Conservation (phyloP, 352 stramenopile species). For the Globisporangium cederbergense region DNA sequence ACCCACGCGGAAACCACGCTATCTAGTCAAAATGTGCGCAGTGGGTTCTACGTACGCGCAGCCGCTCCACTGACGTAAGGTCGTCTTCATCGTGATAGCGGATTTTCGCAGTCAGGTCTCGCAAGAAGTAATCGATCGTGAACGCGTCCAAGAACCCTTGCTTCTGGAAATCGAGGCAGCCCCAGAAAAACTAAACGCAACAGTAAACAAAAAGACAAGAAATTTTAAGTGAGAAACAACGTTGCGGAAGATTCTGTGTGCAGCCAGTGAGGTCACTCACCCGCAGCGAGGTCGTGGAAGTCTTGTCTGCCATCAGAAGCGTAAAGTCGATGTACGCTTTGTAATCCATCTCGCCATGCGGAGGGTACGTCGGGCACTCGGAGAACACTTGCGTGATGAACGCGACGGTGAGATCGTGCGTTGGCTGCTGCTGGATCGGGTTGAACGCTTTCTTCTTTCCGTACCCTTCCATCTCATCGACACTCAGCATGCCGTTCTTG, state of each 20-base stretch:
- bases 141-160: constrained; percentile 60
- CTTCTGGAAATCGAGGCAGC: constrained; percentile 63
- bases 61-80: constrained; percentile 16
- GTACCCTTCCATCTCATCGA: constrained; percentile 41
- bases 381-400: constrained; percentile 56
- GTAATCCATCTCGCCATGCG: constrained; percentile 57
- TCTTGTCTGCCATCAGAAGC: constrained; percentile 40
- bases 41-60: constrained; percentile 27
- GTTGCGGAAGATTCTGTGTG: background rate
- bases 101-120: constrained; percentile 55
- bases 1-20: background rate
- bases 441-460: constrained; percentile 75
- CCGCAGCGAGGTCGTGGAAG: constrained; percentile 33
- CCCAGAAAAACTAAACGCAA: constrained; percentile 55
- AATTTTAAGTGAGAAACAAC: too few species aligned
- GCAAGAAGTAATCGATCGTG: constrained; percentile 58
- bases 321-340: constrained; percentile 62
- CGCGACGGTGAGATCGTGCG: constrained; percentile 51
- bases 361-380: constrained; percentile 42
- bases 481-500: constrained; percentile 56
- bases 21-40: background rate
- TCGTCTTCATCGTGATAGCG: constrained; percentile 26
- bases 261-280: constrained; percentile 20
- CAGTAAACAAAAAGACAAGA: background rate
- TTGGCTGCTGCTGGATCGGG: constrained; percentile 32